Conservation (phyloP, 1,284 basidiomycete genomes). For the Fereydounia khargensis region DNA sequence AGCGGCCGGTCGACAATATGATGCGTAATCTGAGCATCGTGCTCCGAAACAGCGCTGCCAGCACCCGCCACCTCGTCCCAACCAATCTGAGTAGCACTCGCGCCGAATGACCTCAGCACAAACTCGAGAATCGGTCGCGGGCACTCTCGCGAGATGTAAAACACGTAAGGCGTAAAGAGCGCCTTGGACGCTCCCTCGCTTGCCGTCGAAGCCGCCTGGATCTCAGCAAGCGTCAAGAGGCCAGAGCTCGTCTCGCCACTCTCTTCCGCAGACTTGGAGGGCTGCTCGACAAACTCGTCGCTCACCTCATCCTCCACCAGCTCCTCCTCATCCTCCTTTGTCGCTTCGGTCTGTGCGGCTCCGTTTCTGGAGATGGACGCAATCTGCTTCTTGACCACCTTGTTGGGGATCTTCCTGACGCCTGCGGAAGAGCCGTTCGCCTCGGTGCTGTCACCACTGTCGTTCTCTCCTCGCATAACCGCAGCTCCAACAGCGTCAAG, state of each 20-base stretch:
- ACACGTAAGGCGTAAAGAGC: slow-evolving; percentile 82
- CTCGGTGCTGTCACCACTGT: slow-evolving; percentile 12
- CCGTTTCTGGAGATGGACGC: slow-evolving; percentile 59
- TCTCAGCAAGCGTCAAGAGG: slow-evolving; percentile 75
- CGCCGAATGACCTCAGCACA: slow-evolving; percentile 83
- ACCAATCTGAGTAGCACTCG: slow-evolving; percentile 69
- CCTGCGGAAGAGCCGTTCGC: slow-evolving; percentile 28
- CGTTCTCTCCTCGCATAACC: slow-evolving; percentile 41
- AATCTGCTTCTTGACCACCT: slow-evolving; percentile 62
- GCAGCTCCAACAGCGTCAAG: slow-evolving; percentile 65
- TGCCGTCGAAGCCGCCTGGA: slow-evolving; percentile 35
- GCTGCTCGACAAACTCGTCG: slow-evolving; percentile 47
- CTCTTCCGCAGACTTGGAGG: slow-evolving; percentile 65
- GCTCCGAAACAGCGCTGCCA: slow-evolving; percentile 73
- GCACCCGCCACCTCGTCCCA: slow-evolving; percentile 78
- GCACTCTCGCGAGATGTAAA: slow-evolving; percentile 92
- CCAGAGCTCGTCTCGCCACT: slow-evolving; percentile 59
- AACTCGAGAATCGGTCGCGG: slow-evolving; percentile 93
- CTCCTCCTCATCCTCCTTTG: slow-evolving; percentile 14
- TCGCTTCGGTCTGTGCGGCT: slow-evolving; percentile 23
- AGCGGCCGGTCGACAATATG: slow-evolving; percentile 88
- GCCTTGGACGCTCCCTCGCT: slow-evolving; percentile 24
- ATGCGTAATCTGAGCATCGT: slow-evolving; percentile 76
- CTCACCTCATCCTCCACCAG: slow-evolving; percentile 8
- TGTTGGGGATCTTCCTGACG: slow-evolving; percentile 60